phyloP scores from a whole-genome alignment of 495 filamentous ascomycete genomes.

The Penicillium ucsense region DNA sequence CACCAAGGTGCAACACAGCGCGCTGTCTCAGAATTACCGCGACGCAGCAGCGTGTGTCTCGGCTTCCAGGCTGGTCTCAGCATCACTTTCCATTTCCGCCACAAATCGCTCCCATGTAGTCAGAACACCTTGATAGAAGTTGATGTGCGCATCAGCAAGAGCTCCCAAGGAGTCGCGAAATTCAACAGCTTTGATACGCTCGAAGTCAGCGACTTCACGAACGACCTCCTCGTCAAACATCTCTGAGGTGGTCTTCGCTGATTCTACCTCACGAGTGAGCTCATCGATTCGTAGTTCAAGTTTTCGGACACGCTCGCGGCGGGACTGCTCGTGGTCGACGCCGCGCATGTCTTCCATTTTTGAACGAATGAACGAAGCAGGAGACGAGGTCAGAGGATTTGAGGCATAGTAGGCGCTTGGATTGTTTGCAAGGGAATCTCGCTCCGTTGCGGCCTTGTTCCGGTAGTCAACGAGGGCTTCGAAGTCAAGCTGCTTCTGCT shows the following conservation, averaged over 20 bases:
- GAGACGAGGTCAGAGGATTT: slow-evolving; percentile 50
- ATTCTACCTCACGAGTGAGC: slow-evolving; percentile 78
- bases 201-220: slow-evolving; percentile 85
- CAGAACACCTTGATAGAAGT: slow-evolving; percentile 71
- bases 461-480: slow-evolving; percentile 94
- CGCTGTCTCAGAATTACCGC: background rate
- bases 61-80: slow-evolving; percentile 13
- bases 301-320: slow-evolving; percentile 76
- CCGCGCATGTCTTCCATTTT: slow-evolving; percentile 97
- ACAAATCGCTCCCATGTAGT: slow-evolving; percentile 88
- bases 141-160: slow-evolving; percentile 75
- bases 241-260: slow-evolving; percentile 70
- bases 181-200: slow-evolving; percentile 89
- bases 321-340: slow-evolving; percentile 88
- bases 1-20: too few relatives aligned
- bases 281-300: slow-evolving; percentile 86
- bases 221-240: slow-evolving; percentile 92
- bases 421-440: slow-evolving; percentile 64
- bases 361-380: slow-evolving; percentile 81
- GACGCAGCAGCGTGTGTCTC: slow-evolving; percentile 7
- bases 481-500: slow-evolving; percentile 97
- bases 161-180: slow-evolving; percentile 78
- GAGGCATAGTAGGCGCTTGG: slow-evolving; percentile 50
- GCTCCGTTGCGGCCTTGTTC: slow-evolving; percentile 77
- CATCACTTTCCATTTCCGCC: slow-evolving; percentile 70